These are phyloP conservation scores for Xylariaceae sp. DNA, from an alignment of 2,329 filamentous ascomycete genomes.

Conservation along the genomic window DNA sequence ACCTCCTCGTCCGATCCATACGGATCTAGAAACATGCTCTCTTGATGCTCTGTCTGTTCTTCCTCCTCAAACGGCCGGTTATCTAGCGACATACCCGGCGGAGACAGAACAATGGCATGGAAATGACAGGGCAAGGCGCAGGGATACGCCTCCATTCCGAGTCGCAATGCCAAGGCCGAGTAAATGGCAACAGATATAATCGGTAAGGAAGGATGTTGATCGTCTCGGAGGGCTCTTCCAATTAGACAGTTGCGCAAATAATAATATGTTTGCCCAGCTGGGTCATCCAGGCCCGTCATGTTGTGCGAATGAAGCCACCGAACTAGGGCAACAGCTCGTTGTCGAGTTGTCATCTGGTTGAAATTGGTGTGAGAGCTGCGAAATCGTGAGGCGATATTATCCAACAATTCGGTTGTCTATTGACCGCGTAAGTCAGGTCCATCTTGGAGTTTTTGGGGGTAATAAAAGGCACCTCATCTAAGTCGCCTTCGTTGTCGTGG, in stretches of 20 bases:
- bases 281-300: conserved; percentile 70
- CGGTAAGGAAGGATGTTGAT: conserved; percentile 78
- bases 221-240: conserved; percentile 74
- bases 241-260: conserved; percentile 87
- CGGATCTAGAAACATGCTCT: conserved; percentile 81
- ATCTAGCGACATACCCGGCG: conserved; percentile 63
- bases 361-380: conserved; percentile 55
- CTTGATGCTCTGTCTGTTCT: conserved; percentile 45
- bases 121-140: conserved; percentile 86
- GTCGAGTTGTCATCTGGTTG: conserved; percentile 59
- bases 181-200: conserved; percentile 87
- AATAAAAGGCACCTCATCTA: conserved; percentile 62
- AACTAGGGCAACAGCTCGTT: conserved; percentile 69
- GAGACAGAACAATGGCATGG: conserved; percentile 73
- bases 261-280: conserved; percentile 66
- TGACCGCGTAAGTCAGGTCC: conserved; percentile 3
- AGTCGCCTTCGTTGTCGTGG: conserved; percentile 70
- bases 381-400: conserved; percentile 64
- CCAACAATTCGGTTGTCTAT: conserved; percentile 66
- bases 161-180: conserved; percentile 72
- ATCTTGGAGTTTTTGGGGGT: neutral
- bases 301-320: conserved; percentile 69
- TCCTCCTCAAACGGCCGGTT: conserved; percentile 41
- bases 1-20: conserved; percentile 73
- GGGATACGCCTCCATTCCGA: conserved; percentile 76